phyloP scores from a whole-genome alignment of 2,329 filamentous ascomycete genomes.

The Penicillium vulpinum region DNA sequence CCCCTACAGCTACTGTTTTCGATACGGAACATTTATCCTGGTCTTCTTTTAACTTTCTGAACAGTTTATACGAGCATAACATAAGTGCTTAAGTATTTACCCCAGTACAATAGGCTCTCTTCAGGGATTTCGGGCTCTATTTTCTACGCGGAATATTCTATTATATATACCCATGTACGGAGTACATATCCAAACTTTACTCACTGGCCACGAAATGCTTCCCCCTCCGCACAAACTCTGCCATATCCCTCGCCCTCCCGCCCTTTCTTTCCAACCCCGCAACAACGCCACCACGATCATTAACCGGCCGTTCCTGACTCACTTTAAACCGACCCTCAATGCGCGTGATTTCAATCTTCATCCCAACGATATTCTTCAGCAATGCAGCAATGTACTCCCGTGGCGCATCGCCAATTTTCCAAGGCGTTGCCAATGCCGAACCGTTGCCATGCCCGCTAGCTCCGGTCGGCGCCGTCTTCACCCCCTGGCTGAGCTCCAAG shows the following conservation, averaged over 20 bases:
- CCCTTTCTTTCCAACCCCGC: constrained; percentile 15
- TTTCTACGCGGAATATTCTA: no score
- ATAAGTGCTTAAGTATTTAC: not conserved
- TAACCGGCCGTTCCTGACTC: constrained; percentile 19
- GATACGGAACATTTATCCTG: constrained; percentile 10
- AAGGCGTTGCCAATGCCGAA: constrained; percentile 3
- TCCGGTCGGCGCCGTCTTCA: not conserved
- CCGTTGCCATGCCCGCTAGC: not conserved
- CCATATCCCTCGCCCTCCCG: constrained; percentile 17
- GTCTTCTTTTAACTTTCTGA: not conserved
- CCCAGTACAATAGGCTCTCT: not conserved
- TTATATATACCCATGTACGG: no score
- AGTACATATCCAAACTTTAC: no score
- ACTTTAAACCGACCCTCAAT: constrained; percentile 24
- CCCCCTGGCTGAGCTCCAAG: not conserved
- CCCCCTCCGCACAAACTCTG: constrained; percentile 16
- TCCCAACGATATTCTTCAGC: constrained; percentile 22
- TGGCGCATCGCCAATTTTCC: constrained; percentile 21
- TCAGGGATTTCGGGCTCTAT: no score
- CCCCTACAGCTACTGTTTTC: constrained; percentile 10
- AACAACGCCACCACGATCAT: constrained; percentile 21
- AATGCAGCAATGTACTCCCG: constrained; percentile 17
- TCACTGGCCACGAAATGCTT: no score
- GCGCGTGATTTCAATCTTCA: constrained; percentile 18
- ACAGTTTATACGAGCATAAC: no score